phyloP scores from a whole-genome alignment of 108 stramenopile species.

The Discostella stelligeroides region DNA sequence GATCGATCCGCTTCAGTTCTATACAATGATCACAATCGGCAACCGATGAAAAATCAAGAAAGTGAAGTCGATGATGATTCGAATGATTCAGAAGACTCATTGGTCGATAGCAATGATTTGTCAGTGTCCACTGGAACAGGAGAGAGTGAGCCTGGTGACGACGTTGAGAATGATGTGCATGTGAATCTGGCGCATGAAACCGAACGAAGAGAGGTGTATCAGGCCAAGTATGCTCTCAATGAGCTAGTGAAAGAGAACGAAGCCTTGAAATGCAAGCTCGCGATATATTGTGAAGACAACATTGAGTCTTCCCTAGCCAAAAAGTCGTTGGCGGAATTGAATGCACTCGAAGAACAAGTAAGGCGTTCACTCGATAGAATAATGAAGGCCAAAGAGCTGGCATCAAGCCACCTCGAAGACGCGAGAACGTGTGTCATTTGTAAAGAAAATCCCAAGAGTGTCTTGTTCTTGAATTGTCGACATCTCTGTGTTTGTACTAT shows the following conservation, averaged over 20 bases:
- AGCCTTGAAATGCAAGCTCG: constrained; percentile 15
- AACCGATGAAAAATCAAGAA: background rate
- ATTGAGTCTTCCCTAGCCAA: constrained; percentile 11
- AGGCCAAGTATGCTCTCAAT: constrained; percentile 34
- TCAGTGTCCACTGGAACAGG: background rate
- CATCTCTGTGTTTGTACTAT: constrained; percentile 44
- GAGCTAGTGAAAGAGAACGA: constrained; percentile 25
- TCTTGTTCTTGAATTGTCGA: constrained; percentile 37
- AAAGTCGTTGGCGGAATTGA: constrained; percentile 34
- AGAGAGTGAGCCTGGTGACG: background rate
- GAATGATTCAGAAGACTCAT: background rate
- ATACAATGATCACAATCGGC: background rate
- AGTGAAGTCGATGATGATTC: constrained; percentile 7
- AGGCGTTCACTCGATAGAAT: constrained; percentile 34
- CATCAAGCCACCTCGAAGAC: constrained; percentile 29
- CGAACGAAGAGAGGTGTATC: constrained; percentile 21
- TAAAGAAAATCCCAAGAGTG: constrained; percentile 30
- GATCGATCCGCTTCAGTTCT: background rate
- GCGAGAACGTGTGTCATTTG: constrained; percentile 46
- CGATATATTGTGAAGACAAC: constrained; percentile 11
- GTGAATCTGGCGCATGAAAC: constrained; percentile 19
- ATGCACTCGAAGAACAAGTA: constrained; percentile 25
- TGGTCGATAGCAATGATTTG: constrained; percentile 5
- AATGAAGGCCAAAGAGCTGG: constrained; percentile 25
- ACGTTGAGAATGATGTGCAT: background rate